Base-by-base conservation (phyloP, 2,329 filamentous ascomycete genomes). In the Pseudocercospora vitis region DNA sequence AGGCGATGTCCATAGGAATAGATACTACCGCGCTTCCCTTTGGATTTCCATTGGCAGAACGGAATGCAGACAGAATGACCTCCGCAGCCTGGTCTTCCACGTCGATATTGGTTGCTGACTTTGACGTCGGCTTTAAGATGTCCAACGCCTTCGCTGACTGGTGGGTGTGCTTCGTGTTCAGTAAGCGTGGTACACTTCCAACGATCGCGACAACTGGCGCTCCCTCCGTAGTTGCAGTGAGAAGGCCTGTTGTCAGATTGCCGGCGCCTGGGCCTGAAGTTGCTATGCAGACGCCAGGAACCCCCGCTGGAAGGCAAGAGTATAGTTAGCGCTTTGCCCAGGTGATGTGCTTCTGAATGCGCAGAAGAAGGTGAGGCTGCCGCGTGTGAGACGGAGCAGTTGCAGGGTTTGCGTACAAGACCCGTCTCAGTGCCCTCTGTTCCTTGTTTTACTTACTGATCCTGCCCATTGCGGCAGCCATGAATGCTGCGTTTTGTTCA, bases 401-500 rank as follows among this genome's bases (percentile, higher is more conserved):
- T n/a, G n/a, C n/a, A n/a, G n/a, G n/a, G n/a, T n/a, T n/a, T n/a
- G n/a, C n/a, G n/a, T n/a, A n/a, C n/a, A n/a, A n/a, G n/a, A n/a
- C n/a, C n/a, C n/a, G n/a, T n/a, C n/a, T n/a, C n/a, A n/a, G n/a
- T n/a, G n/a, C n/a, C n/a, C n/a, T n/a, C n/a, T n/a, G n/a, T n/a
- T n/a, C n/a, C n/a, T n/a, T n/a, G n/a, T n/a, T n/a, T n/a, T n/a
- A n/a, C n/a, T n/a, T n/a, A n/a, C 75, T 78, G 53, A 78, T 73
- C 24, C 74, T 67, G 8, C 76, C 76, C 18, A 74, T 66, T 0
- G 74, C 76, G 2, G 74, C 74, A 16, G 76, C 76, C 68, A 78
- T 78, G 65, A 78, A 76, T 5, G 75, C 76, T 12, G 76, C 76
- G 60, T 78, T 78, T 52, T 78, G 76, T 60, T 78, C 76, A 57